phyloP scores from a whole-genome alignment of 192 early-diverging fungal species.

The Coemansia sp. region DNA sequence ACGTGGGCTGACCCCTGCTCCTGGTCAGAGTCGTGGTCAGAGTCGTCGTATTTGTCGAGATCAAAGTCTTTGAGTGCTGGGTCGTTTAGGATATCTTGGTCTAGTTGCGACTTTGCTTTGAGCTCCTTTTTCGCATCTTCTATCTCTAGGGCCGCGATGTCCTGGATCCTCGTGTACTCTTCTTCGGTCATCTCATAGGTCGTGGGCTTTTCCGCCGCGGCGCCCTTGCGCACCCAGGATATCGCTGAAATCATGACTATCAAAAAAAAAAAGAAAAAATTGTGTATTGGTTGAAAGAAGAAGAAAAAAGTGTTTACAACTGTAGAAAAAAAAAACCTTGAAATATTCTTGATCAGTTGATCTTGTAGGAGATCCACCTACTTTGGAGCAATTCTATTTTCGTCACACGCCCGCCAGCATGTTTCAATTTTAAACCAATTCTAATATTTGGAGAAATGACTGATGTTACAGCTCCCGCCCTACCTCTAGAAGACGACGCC shows the following conservation, averaged over 20 bases:
- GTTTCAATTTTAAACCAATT: neutral
- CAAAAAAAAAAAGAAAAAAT: neutral
- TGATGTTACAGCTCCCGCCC: neutral
- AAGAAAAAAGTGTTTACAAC: neutral
- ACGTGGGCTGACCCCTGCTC: slow-evolving; percentile 50
- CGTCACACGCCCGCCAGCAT: neutral
- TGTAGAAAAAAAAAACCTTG: slow-evolving; percentile 11
- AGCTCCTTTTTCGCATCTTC: slow-evolving; percentile 65
- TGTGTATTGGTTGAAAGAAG: no score
- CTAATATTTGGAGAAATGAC: neutral
- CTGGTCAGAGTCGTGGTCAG: slow-evolving; percentile 51
- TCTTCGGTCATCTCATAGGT: slow-evolving; percentile 83
- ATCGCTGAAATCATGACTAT: slow-evolving; percentile 84
- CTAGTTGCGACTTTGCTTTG: slow-evolving; percentile 24
- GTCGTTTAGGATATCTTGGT: slow-evolving; percentile 45
- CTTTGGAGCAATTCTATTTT: neutral
- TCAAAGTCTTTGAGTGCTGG: slow-evolving; percentile 82
- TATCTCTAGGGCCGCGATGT: slow-evolving; percentile 63
- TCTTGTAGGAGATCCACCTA: neutral
- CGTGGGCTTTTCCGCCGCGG: slow-evolving; percentile 76
- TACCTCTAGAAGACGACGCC: slow-evolving; percentile 9
- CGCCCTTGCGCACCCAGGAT: slow-evolving; percentile 91
- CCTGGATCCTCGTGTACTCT: slow-evolving; percentile 79
- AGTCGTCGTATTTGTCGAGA: slow-evolving; percentile 90
- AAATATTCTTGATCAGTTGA: neutral